Evolutionary conservation across 441 rosid genomes (phyloP), one percentile per base, ranked within the genome.

Genomic region (Melastoma candidum): DNA sequence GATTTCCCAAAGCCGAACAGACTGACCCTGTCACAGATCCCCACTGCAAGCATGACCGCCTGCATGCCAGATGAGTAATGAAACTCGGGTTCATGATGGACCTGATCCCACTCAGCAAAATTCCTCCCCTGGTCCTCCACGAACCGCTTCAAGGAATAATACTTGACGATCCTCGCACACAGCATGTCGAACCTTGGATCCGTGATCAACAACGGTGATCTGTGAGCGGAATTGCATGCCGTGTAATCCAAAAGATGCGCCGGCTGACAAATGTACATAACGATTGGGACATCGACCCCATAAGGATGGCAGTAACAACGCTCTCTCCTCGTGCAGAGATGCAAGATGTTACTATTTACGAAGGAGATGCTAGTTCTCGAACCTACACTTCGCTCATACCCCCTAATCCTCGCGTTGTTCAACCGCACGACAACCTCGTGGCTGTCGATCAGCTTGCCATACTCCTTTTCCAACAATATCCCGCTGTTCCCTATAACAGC

Each of bases 401-500:
- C 22, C 22, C 22, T 17, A 17, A 17, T 17, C 22, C 22, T 17
- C 22, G 22, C 22, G 22, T 17, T 17, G 22, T 17, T 17, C 22
- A 90, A 70, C 26, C 97, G 64, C 46, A 87, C 78, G 17, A 90
- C 97, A 12, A 73, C 55, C 73, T 90, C 95, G 58, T 90, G 95
- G 32, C 76, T 64, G 63, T 90, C 96, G 47, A 90, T 85, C 64
- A 80, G 26, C 54, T 52, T 56, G 7, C 96, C 97, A 26, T 70
- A 59, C 26, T 79, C 72, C 27, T 53, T 68, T 43, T 68, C 70
- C 51, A 90, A 58, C 74, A 90, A 65, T 52, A 87, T 83, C 26
- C 97, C 97, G 54, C 97, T 87, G 26, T 90, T 90, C n/a, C 97
- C 97, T 46, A 84, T 93, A 1, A 87, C 89, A 3, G 97, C 96